Evolutionary conservation across 2,329 filamentous ascomycete genomes (phyloP), one percentile per base, ranked within the genome.

Genomic region (Scedosporium minutisporum): DNA sequence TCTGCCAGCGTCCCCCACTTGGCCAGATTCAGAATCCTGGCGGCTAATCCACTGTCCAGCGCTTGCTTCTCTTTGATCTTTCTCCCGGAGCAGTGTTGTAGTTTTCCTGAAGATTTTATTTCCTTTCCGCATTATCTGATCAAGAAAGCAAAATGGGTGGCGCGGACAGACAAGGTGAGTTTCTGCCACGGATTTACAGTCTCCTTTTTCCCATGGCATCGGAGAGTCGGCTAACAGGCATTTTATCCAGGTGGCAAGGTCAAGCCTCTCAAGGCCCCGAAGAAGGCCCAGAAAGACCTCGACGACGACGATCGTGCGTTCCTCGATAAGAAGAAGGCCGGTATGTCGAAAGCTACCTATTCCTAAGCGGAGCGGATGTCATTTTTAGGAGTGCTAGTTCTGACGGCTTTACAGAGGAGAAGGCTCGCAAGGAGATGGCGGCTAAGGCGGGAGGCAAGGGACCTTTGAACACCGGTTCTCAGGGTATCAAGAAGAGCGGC

Each of bases 401-500:
- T 62, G 25, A 62, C 60, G 14, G 12, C 48, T 33, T 16, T 18
- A 21, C 38, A 89, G 91, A 93, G 69, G 89, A 91, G 72, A 91
- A 93, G 82, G 90, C 89, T 57, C 88, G 87, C 77, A 93, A 96
- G 79, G 91, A 92, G 9, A 74, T 96, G 77, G 86, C 88, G n/a
- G 82, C 87, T 65, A 90, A 91, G 79, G 88, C 90, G 57, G 88
- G 89, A 71, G 90, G 90, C 76, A 96, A 96, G 80, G 93, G 93
- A 3, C 93, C 93, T 44, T 74, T 97, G 73, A 93, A 92, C 78
- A 88, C 86, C 38, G 92, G 91, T 41, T 76, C 82, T 58, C 91
- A 96, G 78, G 92, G 91, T 66, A 96, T 97, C 81, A 97, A 97
- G 87, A 97, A 96, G 86, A 95, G 90, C 65, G 93, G 92, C 77